Base-by-base conservation (phyloP, 2,329 filamentous ascomycete genomes). In the Aspergillus uvarum region DNA sequence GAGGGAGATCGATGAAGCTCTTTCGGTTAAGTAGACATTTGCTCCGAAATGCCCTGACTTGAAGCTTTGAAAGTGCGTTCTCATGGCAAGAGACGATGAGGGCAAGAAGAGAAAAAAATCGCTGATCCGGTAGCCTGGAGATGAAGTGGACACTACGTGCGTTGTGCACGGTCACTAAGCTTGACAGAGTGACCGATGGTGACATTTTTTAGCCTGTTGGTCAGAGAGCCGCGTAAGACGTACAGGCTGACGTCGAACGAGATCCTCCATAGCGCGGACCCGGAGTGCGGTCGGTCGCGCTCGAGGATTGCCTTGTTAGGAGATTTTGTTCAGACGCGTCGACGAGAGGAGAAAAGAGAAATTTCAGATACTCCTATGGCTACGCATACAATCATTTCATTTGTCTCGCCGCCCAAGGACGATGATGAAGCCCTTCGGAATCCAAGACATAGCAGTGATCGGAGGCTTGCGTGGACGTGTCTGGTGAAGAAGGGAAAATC, bases 171-270 rank as follows among this genome's bases (percentile, higher is more conserved):
- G 56, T 63, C 38, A 31, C 47, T 61, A 60, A 57, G 60, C 55
- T 49, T 62, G 56, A 32, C 55, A 56, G 59, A 16, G 56, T 54
- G 26, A 44, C 38, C 44, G 54, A 61, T 65, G 61, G 57, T 61
- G 63, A 60, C 60, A 64, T 61, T 56, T 63, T 61, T 52, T 59
- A 63, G 60, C 57, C 31, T 63, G 63, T 61, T 65, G 58, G 63
- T 65, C 59, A 59, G 60, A 63, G 56, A 64, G 65, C 66, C 65
- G 66, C 66, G 66, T 65, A 65, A 68, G 63, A 64, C 63, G 42
- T 48, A 56, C 51, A 60, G 51, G 59, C 57, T 58, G 56, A 55
- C 62, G 57, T 55, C 53, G 50, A 59, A 53, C 48, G 32, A 31
- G 54, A 31, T 54, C 54, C 50, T 50, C 26, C 57, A 51, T 59